Conservation (phyloP, 2,329 filamentous ascomycete species). For the Calonectria montana region DNA sequence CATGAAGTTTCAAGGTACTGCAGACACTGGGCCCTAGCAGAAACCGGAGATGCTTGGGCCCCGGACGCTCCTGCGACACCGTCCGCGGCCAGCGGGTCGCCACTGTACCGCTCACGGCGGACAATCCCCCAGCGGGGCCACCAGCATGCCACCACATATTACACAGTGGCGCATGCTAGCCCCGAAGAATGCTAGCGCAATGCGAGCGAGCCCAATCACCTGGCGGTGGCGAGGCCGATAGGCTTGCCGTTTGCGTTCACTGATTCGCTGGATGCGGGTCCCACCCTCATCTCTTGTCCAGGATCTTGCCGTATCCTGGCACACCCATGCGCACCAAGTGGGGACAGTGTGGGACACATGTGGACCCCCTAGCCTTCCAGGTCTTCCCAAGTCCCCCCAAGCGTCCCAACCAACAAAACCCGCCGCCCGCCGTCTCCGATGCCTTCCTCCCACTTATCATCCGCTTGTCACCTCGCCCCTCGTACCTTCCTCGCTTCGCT, state of each 20-base stretch:
- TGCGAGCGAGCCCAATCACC: conserved; percentile 46
- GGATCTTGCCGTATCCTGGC: conserved; percentile 28
- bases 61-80: conserved; percentile 32
- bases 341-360: conserved; percentile 21
- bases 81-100: conserved; percentile 20
- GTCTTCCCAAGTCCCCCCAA: conserved; percentile 29
- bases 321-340: conserved; percentile 22
- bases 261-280: conserved; percentile 46
- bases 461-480: conserved; percentile 36
- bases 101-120: conserved; percentile 37
- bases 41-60: conserved; percentile 31
- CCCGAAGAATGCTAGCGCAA: conserved; percentile 31
- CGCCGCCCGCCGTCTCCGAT: conserved; percentile 44
- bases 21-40: conserved; percentile 34
- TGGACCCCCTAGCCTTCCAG: conserved; percentile 21
- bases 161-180: conserved; percentile 42
- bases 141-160: conserved; percentile 45
- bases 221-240: conserved; percentile 46
- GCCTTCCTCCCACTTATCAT: conserved; percentile 42
- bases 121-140: conserved; percentile 28
- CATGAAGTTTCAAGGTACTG: conserved; percentile 32
- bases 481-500: conserved; percentile 42
- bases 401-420: conserved; percentile 47
- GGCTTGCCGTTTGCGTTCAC: conserved; percentile 32
- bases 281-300: conserved; percentile 38